Base-by-base conservation (phyloP, 352 stramenopile genomes). In the Elongisporangium undulatum region DNA sequence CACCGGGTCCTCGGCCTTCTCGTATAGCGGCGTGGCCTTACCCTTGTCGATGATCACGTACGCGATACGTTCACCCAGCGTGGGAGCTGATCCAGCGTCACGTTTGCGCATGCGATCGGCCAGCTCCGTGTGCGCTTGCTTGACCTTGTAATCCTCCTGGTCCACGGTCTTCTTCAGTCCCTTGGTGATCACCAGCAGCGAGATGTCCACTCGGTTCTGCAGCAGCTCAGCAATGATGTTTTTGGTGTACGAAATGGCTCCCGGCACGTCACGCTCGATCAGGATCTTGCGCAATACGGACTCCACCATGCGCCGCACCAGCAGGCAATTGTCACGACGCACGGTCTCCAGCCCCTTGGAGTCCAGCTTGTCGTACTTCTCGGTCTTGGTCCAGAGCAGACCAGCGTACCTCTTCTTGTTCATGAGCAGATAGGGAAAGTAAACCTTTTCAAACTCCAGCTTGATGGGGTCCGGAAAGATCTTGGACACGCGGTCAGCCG, bases 201-300 rank as follows among this genome's bases (percentile, higher is more conserved):
- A 99, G 56, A 99, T 99, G 75, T 99, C 98, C 69, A 99, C 96
- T 59, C 98, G 99, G 75, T 99, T 99, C 78, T 99, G 97, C n/a
- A 99, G 72, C 21, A 99, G 74, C 72, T 99, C 95, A 9, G 93
- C 88, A 64, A 99, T 99, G 57, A 98, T 92, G 21, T 82, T 87
- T 69, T 99, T 99, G 29, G 97, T 98, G 75, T 99, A 99, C 53
- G 85, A 68, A 58, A 99, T 98, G 4, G 97, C 97, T 19, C 89
- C 94, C 9, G 95, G 69, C 17, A 99, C 97, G 66, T 99, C 87
- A 20, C 94, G 85, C 23, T 99, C 92, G 48, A 99, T 99, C 38
- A 99, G 79, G 58, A 99, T 99, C 80, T 99, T 99, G 65, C 97
- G 79, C 59, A 99, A 64, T 34, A 94, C 97, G 5, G 93, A 98